A percentile compares a stretch with the other conserved stretches of the same genome.
These are phyloP conservation scores for Amanita molliuscula DNA, from an alignment of 768 basidiomycete genomes.

Conservation along the genomic window DNA sequence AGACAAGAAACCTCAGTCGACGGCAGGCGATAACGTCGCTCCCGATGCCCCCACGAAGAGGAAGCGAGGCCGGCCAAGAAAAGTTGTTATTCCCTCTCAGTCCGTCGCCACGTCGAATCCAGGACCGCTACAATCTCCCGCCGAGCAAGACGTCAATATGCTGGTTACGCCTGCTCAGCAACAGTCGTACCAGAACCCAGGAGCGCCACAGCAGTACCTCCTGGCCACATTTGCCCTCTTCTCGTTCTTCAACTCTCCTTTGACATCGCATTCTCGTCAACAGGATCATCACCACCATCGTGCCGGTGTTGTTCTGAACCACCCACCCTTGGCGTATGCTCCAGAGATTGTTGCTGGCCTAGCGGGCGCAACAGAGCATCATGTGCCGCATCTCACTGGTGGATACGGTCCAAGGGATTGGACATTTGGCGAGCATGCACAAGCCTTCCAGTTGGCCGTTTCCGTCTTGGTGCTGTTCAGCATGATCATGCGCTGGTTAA, in stretches of 20 bases:
- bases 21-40: not conserved
- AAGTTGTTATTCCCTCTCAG: constrained; percentile 41
- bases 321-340: constrained; percentile 21
- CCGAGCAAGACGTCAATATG: constrained; percentile 11
- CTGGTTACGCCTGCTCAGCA: constrained; percentile 7
- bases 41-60: constrained; percentile 54
- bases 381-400: constrained; percentile 12
- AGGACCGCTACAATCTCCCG: constrained; percentile 9
- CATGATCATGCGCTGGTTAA: constrained; percentile 29
- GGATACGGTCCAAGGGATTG: constrained; percentile 17
- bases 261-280: constrained; percentile 32
- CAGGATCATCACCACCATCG: constrained; percentile 31
- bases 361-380: constrained; percentile 16
- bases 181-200: constrained; percentile 11
- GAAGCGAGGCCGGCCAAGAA: constrained; percentile 77
- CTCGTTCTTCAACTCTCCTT: constrained; percentile 75
- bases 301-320: constrained; percentile 44
- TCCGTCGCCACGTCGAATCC: constrained; percentile 21
- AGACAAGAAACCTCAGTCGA: constrained; percentile 33
- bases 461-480: constrained; percentile 54
- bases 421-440: constrained; percentile 44
- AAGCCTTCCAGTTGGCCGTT: constrained; percentile 54
- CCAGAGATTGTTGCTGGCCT: constrained; percentile 19
- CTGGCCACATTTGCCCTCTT: constrained; percentile 78
- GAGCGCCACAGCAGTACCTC: constrained; percentile 50